phyloP scores from a whole-genome alignment of 2,329 filamentous ascomycete species.

The Emergomyces pasteurianus region DNA sequence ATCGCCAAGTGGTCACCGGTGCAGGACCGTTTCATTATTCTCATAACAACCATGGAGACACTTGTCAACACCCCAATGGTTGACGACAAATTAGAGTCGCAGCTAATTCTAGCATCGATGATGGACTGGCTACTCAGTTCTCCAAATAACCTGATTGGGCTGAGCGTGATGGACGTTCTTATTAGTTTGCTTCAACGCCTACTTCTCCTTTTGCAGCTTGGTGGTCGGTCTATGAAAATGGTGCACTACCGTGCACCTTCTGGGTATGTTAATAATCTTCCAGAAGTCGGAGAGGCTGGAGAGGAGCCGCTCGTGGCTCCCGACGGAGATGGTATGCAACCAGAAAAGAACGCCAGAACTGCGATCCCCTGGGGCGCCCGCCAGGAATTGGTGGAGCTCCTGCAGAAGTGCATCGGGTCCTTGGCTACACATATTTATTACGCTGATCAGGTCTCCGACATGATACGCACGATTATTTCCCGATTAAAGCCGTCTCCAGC shows the following conservation, averaged over 20 bases:
- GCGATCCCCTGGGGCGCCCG: conserved; percentile 42
- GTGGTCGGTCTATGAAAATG: conserved; percentile 14
- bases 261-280: conserved; percentile 5
- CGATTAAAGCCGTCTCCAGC: conserved; percentile 57
- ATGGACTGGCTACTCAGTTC: conserved; percentile 75
- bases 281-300: conserved; percentile 13
- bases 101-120: conserved; percentile 64
- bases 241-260: not conserved
- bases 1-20: conserved; percentile 82
- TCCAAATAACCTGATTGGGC: conserved; percentile 81
- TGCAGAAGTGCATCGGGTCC: conserved; percentile 78
- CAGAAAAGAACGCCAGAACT: conserved; percentile 16
- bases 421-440: conserved; percentile 94
- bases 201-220: conserved; percentile 60
- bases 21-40: conserved; percentile 83
- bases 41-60: conserved; percentile 69
- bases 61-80: conserved; percentile 56
- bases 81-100: conserved; percentile 59
- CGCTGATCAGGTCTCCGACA: conserved; percentile 87
- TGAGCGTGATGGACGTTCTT: conserved; percentile 92
- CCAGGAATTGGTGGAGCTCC: conserved; percentile 52
- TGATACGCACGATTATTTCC: conserved; percentile 69
- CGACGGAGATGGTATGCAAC: not conserved
- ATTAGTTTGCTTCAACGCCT: conserved; percentile 76
- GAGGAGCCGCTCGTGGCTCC: conserved; percentile 15